A percentile compares a stretch with the other conserved stretches of the same genome.
phyloP scores from a whole-genome alignment of 257 asterid species.

The Primulina huaijiensis region DNA sequence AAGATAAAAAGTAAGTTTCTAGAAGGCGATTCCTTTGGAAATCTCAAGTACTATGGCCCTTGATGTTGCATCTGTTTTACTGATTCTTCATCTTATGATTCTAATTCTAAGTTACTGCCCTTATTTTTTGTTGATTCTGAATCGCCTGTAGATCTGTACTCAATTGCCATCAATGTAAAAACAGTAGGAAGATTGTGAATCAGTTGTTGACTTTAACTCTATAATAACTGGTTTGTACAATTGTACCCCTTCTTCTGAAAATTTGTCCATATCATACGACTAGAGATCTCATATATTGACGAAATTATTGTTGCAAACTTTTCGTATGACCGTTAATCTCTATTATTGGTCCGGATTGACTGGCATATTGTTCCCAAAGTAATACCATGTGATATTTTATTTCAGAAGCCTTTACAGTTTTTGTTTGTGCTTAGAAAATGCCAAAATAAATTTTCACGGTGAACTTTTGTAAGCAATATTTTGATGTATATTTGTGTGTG shows the following conservation, averaged over 20 bases:
- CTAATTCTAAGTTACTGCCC: background rate
- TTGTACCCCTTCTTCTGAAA: background rate
- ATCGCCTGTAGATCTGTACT: background rate
- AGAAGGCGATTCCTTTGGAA: constrained; percentile 2
- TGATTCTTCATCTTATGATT: constrained; percentile 10
- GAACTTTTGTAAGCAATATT: background rate
- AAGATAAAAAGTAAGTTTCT: constrained; percentile 58
- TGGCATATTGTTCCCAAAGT: background rate
- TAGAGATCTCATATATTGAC: no score
- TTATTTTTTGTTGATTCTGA: background rate
- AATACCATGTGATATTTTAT: background rate
- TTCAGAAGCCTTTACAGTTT: background rate
- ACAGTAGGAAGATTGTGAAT: background rate
- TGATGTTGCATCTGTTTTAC: constrained; percentile 7
- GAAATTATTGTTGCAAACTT: background rate
- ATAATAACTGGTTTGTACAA: background rate
- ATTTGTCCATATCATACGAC: background rate
- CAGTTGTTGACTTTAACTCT: background rate
- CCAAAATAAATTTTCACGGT: background rate
- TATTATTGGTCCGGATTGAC: background rate
- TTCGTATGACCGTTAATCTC: background rate
- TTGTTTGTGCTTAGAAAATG: background rate
- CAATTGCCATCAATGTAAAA: background rate
- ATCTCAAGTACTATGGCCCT: background rate
- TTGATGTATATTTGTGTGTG: background rate